A percentile compares a stretch with the other conserved stretches of the same genome.
Evolutionary conservation across 78 protist species (phyloP).

Genomic region (Chrysochromulina tobinii): DNA sequence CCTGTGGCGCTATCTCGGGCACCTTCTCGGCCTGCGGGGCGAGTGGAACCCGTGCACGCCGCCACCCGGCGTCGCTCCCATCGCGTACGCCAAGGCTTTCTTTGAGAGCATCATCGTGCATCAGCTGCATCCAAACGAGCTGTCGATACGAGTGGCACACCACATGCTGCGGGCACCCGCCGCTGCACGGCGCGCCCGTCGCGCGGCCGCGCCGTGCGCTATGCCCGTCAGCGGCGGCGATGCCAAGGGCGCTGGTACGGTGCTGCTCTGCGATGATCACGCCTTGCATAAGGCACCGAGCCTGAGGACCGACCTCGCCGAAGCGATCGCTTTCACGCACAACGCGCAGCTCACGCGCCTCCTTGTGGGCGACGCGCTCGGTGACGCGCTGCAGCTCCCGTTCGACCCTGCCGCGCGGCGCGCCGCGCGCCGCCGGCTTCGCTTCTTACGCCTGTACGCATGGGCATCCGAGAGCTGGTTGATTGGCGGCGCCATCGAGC

Average conservation of each 20-base stretch:
- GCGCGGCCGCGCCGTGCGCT: neutral
- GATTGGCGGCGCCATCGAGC: too few relatives aligned
- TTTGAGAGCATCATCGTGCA: conserved; percentile 7
- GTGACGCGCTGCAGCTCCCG: neutral
- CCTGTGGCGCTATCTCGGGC: conserved; percentile 39
- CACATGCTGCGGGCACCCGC: neutral
- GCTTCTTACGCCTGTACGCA: too few relatives aligned
- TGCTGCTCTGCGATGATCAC: too few relatives aligned
- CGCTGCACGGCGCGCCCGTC: neutral
- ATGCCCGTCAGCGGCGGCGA: neutral
- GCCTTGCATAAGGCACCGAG: neutral
- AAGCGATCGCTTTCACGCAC: neutral
- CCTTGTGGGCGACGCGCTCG: neutral
- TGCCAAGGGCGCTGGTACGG: too few relatives aligned
- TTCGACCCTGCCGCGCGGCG: neutral
- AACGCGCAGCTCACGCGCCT: neutral
- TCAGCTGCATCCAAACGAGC: neutral
- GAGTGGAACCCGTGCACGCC: neutral
- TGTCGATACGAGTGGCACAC: neutral
- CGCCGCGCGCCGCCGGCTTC: too few relatives aligned
- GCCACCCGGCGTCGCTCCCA: too few relatives aligned
- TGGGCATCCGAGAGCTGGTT: too few relatives aligned
- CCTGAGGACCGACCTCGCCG: neutral
- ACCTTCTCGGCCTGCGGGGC: conserved; percentile 5
- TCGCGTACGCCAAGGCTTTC: neutral